Evolutionary conservation across 805 yeast genomes (phyloP), one percentile per base, ranked within the genome.

Genomic region (Saturnispora gosingensis): DNA sequence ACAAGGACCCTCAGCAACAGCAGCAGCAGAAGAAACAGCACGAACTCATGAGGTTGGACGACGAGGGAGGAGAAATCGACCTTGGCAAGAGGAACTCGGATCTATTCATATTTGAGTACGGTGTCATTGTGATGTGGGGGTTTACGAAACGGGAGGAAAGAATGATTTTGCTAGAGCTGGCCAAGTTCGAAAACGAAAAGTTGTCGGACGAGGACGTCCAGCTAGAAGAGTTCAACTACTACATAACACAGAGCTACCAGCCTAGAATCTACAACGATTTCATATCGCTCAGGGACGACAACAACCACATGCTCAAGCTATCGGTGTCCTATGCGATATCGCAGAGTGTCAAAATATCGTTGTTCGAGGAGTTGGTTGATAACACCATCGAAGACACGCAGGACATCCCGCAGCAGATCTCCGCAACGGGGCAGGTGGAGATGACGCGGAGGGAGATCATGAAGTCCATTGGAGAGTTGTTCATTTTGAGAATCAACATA

Each of bases 81-180:
- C 82, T 91, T 46, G 88, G 90, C 49, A 84, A 83, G 59, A 76
- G 79, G 53, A 76, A 78, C 28, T 83, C 83, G 9, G 98, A 90
- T 63, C 73, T 89, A 8, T 93, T 90, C 62, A 72, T 93, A 7
- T 93, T 93, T 70, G 97, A 90, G 61, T 93, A 93, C 67, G 99
- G 99, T 20, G 99, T 93, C n/a, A 82, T 88, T 32, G 96, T 93
- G 1, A 70, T 93, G 72, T 93, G 99, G 99, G 99, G 99, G 0
- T 93, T 88, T 62, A 80, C 88, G 2, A 76, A 81, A 50, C 76
- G 81, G 49, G 98, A 93, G 67, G 99, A 93, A 64, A 72, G 74
- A 49, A 81, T 88, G 48, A 87, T 93, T 59, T 69, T 93, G 51
- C 77, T 76, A 48, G 97, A 91, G 62, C 70, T 93, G 58, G 95